Conservation (phyloP, 2,329 filamentous ascomycete species). For the Rosellinia necatrix region DNA sequence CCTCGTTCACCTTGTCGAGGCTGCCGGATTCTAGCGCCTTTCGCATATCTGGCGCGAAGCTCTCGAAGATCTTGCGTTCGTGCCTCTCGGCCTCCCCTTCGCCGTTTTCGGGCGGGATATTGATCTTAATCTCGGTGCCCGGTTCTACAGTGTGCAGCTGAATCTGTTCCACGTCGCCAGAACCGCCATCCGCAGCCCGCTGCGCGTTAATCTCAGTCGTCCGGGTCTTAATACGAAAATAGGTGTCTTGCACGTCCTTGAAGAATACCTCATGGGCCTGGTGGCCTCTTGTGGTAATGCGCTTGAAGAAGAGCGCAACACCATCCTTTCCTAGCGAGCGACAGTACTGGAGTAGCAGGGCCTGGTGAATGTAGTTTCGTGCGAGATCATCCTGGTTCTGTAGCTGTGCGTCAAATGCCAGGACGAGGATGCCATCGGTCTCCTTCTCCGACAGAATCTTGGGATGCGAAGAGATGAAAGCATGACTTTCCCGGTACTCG, state of each 20-base stretch:
- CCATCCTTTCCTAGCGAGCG: conserved; percentile 86
- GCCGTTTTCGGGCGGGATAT: conserved; percentile 71
- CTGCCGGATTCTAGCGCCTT: conserved; percentile 85
- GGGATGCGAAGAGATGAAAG: conserved; percentile 80
- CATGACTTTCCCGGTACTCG: conserved; percentile 73
- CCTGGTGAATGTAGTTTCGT: conserved; percentile 90
- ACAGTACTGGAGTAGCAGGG: conserved; percentile 91
- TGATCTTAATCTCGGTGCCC: conserved; percentile 87
- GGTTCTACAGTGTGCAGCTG: conserved; percentile 96
- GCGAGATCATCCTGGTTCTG: conserved; percentile 77
- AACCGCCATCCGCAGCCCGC: conserved; percentile 54
- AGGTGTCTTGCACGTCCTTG: conserved; percentile 91
- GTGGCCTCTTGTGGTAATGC: conserved; percentile 86
- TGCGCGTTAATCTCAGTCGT: conserved; percentile 70
- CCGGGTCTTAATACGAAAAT: conserved; percentile 77
- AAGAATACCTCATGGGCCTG: conserved; percentile 89
- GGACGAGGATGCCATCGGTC: conserved; percentile 85
- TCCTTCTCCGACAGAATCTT: conserved; percentile 81
- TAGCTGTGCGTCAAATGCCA: conserved; percentile 88
- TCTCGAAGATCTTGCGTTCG: conserved; percentile 78
- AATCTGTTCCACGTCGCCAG: conserved; percentile 84
- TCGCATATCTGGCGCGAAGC: conserved; percentile 80
- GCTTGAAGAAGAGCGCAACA: conserved; percentile 92
- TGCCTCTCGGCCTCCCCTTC: conserved; percentile 67
- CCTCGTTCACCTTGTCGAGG: conserved; percentile 85